phyloP scores from a whole-genome alignment of 768 basidiomycete genomes.

The Podaxis sp. region DNA sequence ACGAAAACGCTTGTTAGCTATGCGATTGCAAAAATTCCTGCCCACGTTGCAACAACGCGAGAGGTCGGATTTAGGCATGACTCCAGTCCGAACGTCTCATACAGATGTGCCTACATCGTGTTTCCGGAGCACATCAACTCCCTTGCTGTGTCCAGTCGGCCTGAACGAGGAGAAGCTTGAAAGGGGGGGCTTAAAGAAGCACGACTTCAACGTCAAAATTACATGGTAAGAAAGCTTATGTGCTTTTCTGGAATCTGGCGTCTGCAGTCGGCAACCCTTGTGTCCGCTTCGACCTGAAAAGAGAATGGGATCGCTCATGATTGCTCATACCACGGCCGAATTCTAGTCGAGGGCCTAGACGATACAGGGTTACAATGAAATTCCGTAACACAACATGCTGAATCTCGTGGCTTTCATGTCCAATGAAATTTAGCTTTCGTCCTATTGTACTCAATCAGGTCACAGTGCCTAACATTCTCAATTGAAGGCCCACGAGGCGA shows the following conservation, averaged over 20 bases:
- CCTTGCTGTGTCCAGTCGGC: background rate
- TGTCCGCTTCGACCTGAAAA: background rate
- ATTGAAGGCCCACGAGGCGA: background rate
- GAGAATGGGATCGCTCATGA: background rate
- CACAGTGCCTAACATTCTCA: background rate
- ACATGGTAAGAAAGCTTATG: background rate
- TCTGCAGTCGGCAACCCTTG: background rate
- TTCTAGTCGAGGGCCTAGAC: background rate
- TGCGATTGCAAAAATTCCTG: background rate
- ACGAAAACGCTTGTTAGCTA: conserved; percentile 8
- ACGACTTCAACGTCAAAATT: background rate
- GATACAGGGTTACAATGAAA: background rate
- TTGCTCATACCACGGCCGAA: background rate
- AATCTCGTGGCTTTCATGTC: conserved; percentile 6
- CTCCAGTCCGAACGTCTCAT: background rate
- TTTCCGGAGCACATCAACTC: background rate
- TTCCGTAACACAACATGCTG: background rate
- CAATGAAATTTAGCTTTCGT: background rate
- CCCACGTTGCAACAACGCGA: conserved; percentile 8
- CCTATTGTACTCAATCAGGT: conserved; percentile 3
- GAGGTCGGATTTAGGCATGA: background rate
- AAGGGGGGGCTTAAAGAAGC: background rate
- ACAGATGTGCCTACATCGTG: background rate
- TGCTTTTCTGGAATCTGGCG: background rate
- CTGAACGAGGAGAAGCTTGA: background rate